phyloP scores from a whole-genome alignment of 2,329 filamentous ascomycete genomes.

The Diaporthe helianthi region DNA sequence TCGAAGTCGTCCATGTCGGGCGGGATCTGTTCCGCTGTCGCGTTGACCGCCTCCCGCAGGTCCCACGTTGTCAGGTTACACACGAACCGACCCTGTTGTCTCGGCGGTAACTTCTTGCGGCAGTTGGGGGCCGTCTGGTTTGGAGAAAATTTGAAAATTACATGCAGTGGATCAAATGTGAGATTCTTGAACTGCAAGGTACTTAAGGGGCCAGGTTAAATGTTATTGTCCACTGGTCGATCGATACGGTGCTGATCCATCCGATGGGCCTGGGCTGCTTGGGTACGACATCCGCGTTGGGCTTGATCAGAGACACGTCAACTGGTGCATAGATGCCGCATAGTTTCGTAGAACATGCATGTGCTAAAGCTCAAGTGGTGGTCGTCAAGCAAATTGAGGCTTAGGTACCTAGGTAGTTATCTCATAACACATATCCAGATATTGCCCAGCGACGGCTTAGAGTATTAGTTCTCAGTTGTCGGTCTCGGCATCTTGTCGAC shows the following conservation, averaged over 20 bases:
- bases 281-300: conserved; percentile 62
- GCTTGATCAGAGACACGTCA: not conserved
- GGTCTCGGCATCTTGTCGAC: not conserved
- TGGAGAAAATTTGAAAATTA: conserved; percentile 67
- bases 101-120: conserved; percentile 66
- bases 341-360: conserved; percentile 33
- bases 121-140: conserved; percentile 57
- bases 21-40: conserved; percentile 57
- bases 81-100: conserved; percentile 60
- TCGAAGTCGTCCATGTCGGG: conserved; percentile 62
- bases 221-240: conserved; percentile 55
- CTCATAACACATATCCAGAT: no score
- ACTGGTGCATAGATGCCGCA: no score
- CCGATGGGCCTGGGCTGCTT: conserved; percentile 68
- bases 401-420: no score
- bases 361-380: no score
- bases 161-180: conserved; percentile 67
- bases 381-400: not conserved
- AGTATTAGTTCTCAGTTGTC: not conserved
- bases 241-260: conserved; percentile 66
- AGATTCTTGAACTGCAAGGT: conserved; percentile 69
- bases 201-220: conserved; percentile 68
- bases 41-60: conserved; percentile 62
- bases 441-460: not conserved
- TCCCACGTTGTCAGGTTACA: conserved; percentile 67